Evolutionary conservation across 768 basidiomycete species (phyloP).

Genomic region (Lactarius tabidus): DNA sequence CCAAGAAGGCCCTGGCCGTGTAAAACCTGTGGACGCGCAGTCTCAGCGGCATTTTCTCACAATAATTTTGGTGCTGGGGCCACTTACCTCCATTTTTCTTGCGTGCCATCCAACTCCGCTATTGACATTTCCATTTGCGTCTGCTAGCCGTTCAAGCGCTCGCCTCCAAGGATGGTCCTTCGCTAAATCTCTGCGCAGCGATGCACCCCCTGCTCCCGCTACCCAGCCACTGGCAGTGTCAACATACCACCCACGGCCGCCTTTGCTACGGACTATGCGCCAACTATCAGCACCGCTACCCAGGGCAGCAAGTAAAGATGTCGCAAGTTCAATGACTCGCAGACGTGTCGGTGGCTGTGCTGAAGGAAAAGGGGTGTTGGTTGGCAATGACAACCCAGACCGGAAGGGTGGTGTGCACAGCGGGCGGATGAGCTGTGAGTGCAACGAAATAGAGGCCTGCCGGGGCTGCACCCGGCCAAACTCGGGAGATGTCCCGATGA

Average conservation of each 20-base stretch:
- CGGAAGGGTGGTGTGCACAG: slow-evolving; percentile 76
- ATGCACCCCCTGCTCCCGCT: slow-evolving; percentile 37
- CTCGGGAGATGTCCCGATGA: slow-evolving; percentile 60
- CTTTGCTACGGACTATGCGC: slow-evolving; percentile 89
- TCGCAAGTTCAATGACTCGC: slow-evolving; percentile 83
- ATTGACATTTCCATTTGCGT: slow-evolving; percentile 84
- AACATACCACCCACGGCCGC: slow-evolving; percentile 93
- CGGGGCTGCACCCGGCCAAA: slow-evolving; percentile 48
- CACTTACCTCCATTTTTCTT: slow-evolving; percentile 66
- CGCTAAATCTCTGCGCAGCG: slow-evolving; percentile 38
- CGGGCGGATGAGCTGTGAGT: slow-evolving; percentile 73
- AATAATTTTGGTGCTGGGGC: background rate
- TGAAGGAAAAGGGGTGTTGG: slow-evolving; percentile 29
- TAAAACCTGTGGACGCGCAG: slow-evolving; percentile 41
- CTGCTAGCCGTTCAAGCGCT: slow-evolving; percentile 68
- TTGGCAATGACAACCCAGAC: slow-evolving; percentile 46
- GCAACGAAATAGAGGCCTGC: slow-evolving; percentile 71
- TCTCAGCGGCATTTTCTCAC: slow-evolving; percentile 7
- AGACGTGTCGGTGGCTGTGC: slow-evolving; percentile 61
- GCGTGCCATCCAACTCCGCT: slow-evolving; percentile 94
- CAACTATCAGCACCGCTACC: slow-evolving; percentile 81
- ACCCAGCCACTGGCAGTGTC: slow-evolving; percentile 85
- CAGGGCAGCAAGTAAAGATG: slow-evolving; percentile 62
- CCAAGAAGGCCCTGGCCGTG: slow-evolving; percentile 90
- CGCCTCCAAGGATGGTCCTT: slow-evolving; percentile 61